Evolutionary conservation across 495 filamentous ascomycete genomes (phyloP).

Genomic region (Pyrenopolyporus hunteri): DNA sequence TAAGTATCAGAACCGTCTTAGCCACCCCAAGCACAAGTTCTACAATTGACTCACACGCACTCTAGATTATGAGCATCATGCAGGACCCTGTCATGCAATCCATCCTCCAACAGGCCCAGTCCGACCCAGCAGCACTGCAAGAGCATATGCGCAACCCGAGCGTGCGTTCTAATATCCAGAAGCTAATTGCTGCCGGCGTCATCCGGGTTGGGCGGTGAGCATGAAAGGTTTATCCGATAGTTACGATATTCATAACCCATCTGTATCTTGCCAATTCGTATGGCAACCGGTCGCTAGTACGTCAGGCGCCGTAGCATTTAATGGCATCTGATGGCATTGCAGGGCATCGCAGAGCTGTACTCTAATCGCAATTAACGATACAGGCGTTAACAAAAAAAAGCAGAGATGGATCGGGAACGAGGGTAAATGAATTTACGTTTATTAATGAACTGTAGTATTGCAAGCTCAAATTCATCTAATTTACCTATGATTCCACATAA

Average conservation of each 20-base stretch:
- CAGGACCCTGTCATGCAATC: constrained; percentile 97
- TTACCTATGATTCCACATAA: too few species aligned
- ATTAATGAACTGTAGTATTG: not conserved
- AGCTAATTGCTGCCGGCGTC: constrained; percentile 89
- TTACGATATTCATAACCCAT: not conserved
- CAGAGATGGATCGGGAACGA: constrained; percentile 16
- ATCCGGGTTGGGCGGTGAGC: constrained; percentile 74
- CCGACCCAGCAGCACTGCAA: constrained; percentile 85
- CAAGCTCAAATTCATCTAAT: too few species aligned
- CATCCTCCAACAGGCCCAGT: constrained; percentile 95
- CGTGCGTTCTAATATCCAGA: constrained; percentile 86
- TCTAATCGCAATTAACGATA: constrained; percentile 23
- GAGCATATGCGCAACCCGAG: constrained; percentile 95
- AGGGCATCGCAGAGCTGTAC: constrained; percentile 18
- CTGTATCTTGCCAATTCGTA: not conserved
- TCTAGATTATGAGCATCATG: constrained; percentile 85
- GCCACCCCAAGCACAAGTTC: not conserved
- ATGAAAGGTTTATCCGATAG: not conserved
- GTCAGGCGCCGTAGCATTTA: not conserved
- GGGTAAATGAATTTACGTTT: constrained; percentile 27
- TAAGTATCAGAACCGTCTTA: constrained; percentile 51
- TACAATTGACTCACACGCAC: constrained; percentile 43
- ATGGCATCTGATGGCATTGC: too few species aligned
- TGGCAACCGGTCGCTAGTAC: not conserved
- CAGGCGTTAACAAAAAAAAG: constrained; percentile 35